Percentiles rank a stretch among this genome's conserved stretches.
phyloP scores from a whole-genome alignment of 2,329 filamentous ascomycete species.

The Ophiostoma triangulosporum region DNA sequence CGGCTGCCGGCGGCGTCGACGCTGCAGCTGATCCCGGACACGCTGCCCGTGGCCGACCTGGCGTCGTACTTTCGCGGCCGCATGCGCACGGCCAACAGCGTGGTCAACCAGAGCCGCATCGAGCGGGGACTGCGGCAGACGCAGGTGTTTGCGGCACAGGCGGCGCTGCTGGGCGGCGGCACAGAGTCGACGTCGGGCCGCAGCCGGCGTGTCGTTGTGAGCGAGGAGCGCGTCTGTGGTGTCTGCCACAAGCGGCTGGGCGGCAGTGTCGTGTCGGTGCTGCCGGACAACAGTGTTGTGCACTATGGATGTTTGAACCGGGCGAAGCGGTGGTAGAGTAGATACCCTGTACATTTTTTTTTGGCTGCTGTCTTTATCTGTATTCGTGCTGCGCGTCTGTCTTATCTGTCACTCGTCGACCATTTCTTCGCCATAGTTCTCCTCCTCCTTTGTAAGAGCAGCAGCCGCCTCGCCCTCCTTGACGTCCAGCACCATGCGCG shows the following conservation, averaged over 20 bases:
- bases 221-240: constrained; percentile 78
- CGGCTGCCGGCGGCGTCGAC: constrained; percentile 80
- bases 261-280: constrained; percentile 79
- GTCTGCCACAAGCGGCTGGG: constrained; percentile 90
- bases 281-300: constrained; percentile 70
- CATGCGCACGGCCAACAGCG: constrained; percentile 72
- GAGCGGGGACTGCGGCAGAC: constrained; percentile 64
- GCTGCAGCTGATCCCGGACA: constrained; percentile 69
- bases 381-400: not conserved
- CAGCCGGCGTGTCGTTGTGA: constrained; percentile 60
- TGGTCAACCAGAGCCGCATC: constrained; percentile 68
- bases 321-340: not conserved
- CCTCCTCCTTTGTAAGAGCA: constrained; percentile 49
- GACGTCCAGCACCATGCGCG: constrained; percentile 57
- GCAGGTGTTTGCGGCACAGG: constrained; percentile 65
- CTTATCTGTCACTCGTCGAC: constrained; percentile 40
- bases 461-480: constrained; percentile 30
- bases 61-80: constrained; percentile 86
- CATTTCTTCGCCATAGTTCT: constrained; percentile 77
- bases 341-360: not conserved
- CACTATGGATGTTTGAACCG: constrained; percentile 60
- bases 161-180: constrained; percentile 50
- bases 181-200: constrained; percentile 39
- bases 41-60: constrained; percentile 63
- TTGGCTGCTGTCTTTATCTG: not conserved